Evolutionary conservation across 257 asterid species (phyloP).

Genomic region (Solanum sejunctum): DNA sequence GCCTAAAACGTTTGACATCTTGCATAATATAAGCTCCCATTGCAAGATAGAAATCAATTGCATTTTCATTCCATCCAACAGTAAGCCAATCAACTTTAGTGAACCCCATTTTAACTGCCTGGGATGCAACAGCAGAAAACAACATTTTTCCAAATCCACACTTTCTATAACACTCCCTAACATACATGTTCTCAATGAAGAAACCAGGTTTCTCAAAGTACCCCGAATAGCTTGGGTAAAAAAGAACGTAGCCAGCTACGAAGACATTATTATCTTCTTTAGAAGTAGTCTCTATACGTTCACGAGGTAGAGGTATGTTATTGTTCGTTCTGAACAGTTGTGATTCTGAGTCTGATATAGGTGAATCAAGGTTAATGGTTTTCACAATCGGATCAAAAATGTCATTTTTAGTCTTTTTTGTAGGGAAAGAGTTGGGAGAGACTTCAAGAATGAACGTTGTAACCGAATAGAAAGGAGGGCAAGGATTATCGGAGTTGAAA

Average conservation of each 20-base stretch:
- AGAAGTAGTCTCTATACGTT: neutral
- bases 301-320: neutral
- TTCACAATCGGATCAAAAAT: neutral
- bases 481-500: constrained; percentile 32
- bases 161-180: constrained; percentile 6
- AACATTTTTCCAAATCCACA: constrained; percentile 3
- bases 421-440: constrained; percentile 25
- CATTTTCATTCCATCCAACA: neutral
- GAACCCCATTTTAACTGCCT: constrained; percentile 3
- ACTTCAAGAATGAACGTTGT: constrained; percentile 44
- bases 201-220: neutral
- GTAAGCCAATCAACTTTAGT: constrained; percentile 7
- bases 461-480: constrained; percentile 40
- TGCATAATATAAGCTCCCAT: constrained; percentile 3
- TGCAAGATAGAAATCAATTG: neutral
- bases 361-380: neutral
- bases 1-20: constrained; percentile 7
- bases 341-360: neutral
- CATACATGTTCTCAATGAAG: constrained; percentile 2
- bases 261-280: neutral
- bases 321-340: neutral
- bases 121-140: constrained; percentile 2
- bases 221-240: constrained; percentile 5
- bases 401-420: neutral
- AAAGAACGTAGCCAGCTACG: constrained; percentile 4